Evolutionary conservation across 1,284 basidiomycete species (phyloP).

Genomic region (Coriolopsis trogii): DNA sequence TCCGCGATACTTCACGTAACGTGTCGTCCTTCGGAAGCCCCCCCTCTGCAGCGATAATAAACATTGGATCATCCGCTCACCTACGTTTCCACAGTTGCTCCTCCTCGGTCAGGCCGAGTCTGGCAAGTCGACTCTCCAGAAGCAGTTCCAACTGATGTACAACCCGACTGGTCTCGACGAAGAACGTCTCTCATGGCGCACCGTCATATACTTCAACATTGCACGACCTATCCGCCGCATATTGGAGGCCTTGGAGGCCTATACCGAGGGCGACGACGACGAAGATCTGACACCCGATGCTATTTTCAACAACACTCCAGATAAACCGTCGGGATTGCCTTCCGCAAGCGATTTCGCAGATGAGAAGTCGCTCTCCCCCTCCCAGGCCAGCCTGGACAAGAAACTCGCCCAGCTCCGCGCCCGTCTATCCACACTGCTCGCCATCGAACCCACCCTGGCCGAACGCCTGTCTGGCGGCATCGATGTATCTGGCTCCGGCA

Average conservation of each 20-base stretch:
- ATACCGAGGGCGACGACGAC: slow-evolving; percentile 63
- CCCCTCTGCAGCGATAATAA: too few species aligned
- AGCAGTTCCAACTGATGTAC: slow-evolving; percentile 86
- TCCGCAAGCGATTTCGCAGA: slow-evolving; percentile 12
- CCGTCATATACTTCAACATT: slow-evolving; percentile 84
- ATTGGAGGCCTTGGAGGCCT: slow-evolving; percentile 66
- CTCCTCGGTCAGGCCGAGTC: slow-evolving; percentile 83
- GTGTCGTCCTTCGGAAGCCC: too few species aligned
- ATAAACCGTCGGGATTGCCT: slow-evolving; percentile 18
- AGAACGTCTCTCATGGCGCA: slow-evolving; percentile 79
- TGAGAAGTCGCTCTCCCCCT: slow-evolving; percentile 29
- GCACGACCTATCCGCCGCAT: slow-evolving; percentile 78
- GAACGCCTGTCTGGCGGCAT: slow-evolving; percentile 74
- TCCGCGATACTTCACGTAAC: too few species aligned
- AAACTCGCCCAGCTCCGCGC: slow-evolving; percentile 55
- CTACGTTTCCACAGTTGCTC: slow-evolving; percentile 51
- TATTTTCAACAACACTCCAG: slow-evolving; percentile 7
- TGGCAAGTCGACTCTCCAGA: slow-evolving; percentile 73
- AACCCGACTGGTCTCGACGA: slow-evolving; percentile 73
- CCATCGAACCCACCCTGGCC: slow-evolving; percentile 63
- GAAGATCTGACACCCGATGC: slow-evolving; percentile 19
- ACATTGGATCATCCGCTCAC: slow-evolving; percentile 4
- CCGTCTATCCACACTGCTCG: slow-evolving; percentile 60
- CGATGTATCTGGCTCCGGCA: slow-evolving; percentile 68
- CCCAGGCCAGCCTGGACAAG: slow-evolving; percentile 32